Evolutionary conservation across 768 basidiomycete genomes (phyloP).

Genomic region (Trametes meyenii): DNA sequence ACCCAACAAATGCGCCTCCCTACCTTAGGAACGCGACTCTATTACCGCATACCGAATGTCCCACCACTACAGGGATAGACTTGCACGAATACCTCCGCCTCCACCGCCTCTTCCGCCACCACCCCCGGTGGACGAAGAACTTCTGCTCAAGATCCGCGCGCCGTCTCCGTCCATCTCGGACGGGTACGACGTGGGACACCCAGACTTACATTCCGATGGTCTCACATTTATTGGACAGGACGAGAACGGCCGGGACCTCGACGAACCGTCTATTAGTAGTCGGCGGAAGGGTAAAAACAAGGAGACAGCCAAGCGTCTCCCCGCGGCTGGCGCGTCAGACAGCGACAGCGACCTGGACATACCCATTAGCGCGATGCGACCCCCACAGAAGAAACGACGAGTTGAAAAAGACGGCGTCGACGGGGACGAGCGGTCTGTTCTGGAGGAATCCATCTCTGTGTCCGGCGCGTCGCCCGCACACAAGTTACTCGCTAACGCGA

Average conservation of each 20-base stretch:
- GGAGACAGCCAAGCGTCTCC: constrained; percentile 53
- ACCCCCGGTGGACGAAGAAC: constrained; percentile 37
- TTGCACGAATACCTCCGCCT: constrained; percentile 49
- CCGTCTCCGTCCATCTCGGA: constrained; percentile 39
- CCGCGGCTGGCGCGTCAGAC: constrained; percentile 54
- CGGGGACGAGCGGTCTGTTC: constrained; percentile 49
- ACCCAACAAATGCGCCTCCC: not conserved
- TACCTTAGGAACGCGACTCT: constrained; percentile 68
- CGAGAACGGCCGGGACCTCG: constrained; percentile 60
- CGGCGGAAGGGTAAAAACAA: constrained; percentile 44
- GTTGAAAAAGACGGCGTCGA: constrained; percentile 53
- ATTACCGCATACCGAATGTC: constrained; percentile 61
- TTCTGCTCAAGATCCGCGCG: constrained; percentile 38
- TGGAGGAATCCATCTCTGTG: constrained; percentile 40
- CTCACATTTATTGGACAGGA: constrained; percentile 41
- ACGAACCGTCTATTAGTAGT: constrained; percentile 42
- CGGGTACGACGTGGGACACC: constrained; percentile 31
- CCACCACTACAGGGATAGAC: constrained; percentile 55
- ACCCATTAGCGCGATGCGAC: constrained; percentile 44
- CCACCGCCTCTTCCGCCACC: constrained; percentile 38
- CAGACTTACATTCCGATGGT: constrained; percentile 25
- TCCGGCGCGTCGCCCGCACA: constrained; percentile 29
- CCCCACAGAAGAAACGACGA: constrained; percentile 63
- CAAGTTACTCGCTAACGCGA: constrained; percentile 41
- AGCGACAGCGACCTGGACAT: constrained; percentile 60